Conservation (phyloP, 176 grass and related monocot species). For the Oryza meridionalis region DNA sequence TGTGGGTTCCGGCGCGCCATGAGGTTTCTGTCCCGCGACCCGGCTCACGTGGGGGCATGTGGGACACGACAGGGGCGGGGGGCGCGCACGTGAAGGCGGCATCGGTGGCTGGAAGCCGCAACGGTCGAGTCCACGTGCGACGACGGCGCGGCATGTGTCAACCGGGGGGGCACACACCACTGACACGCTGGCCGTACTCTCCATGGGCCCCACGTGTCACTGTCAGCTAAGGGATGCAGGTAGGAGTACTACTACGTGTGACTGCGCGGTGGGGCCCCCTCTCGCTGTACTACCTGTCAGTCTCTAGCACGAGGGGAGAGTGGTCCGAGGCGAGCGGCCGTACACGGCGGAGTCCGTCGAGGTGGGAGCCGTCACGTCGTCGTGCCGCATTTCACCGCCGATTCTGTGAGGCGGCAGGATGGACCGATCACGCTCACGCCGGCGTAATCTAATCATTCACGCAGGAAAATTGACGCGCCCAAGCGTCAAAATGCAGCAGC, state of each 20-base stretch:
- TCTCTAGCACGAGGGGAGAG: not conserved
- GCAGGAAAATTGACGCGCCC: not conserved
- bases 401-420: not conserved
- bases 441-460: not conserved
- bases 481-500: not conserved
- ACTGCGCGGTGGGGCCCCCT: not conserved
- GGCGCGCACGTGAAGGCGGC: constrained; percentile 18
- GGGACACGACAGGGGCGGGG: not conserved
- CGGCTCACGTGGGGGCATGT: constrained; percentile 20
- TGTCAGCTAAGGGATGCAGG: not conserved
- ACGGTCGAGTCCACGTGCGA: constrained; percentile 31
- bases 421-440: not conserved
- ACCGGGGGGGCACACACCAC: not conserved
- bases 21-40: not conserved
- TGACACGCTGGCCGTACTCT: not conserved
- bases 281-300: constrained; percentile 5
- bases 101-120: not conserved
- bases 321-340: not conserved
- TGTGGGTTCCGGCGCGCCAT: not conserved
- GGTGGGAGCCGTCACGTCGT: not conserved
- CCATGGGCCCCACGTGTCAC: not conserved
- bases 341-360: not conserved
- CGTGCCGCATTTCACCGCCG: not conserved
- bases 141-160: not conserved
- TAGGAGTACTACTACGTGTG: not conserved